Evolutionary conservation across 441 rosid species (phyloP).

Genomic region (Eruca vesicaria): DNA sequence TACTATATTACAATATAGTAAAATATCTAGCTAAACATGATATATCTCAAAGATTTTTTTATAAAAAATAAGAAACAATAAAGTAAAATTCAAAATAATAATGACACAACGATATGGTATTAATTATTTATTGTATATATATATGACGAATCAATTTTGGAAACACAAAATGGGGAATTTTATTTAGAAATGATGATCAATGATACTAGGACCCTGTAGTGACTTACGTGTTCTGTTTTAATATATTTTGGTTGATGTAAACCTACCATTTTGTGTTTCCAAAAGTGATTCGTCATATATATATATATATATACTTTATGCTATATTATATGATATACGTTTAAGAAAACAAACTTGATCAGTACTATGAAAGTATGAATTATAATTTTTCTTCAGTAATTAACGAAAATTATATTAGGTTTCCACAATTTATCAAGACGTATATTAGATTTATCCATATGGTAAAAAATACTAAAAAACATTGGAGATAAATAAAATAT

Average conservation of each 20-base stretch:
- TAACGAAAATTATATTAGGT: not conserved
- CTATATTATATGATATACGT: not conserved
- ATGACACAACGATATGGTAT: not conserved
- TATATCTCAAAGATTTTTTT: not conserved
- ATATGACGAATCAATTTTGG: too few species aligned
- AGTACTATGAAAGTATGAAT: too few species aligned
- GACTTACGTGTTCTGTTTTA: not conserved
- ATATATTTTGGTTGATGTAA: not conserved
- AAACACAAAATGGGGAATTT: too few species aligned
- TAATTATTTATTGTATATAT: not conserved
- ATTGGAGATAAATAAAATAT: not conserved
- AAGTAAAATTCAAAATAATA: not conserved
- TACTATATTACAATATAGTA: not conserved
- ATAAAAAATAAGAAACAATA: not conserved
- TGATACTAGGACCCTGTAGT: not conserved
- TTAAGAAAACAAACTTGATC: not conserved
- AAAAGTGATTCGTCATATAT: conserved; percentile 1
- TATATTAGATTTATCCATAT: not conserved
- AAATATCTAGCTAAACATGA: not conserved
- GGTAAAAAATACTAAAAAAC: not conserved
- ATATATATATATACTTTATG: not conserved
- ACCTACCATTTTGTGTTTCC: conserved; percentile 12
- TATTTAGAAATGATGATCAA: not conserved
- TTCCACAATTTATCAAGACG: too few species aligned
- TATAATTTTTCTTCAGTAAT: not conserved